A percentile compares a stretch with the other conserved stretches of the same genome.
These are phyloP conservation scores for Plectranthus barbatus DNA, from an alignment of 257 asterid species.

Conservation along the genomic window DNA sequence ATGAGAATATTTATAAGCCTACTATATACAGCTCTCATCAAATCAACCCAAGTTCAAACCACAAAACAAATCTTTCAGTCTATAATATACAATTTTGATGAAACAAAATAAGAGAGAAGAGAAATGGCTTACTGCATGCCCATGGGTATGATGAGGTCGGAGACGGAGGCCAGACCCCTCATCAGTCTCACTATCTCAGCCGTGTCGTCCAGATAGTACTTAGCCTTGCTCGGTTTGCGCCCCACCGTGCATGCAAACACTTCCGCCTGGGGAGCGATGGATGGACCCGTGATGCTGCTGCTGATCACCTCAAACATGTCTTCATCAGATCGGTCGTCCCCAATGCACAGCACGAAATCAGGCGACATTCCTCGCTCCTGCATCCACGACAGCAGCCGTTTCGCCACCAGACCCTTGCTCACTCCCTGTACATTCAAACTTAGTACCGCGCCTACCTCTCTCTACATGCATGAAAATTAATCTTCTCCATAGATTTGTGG, in stretches of 20 bases:
- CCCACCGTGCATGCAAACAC: conserved; percentile 82
- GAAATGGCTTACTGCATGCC: not conserved
- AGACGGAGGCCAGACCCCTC: conserved; percentile 71
- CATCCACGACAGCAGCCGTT: conserved; percentile 51
- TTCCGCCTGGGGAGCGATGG: conserved; percentile 65
- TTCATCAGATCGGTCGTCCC: conserved; percentile 75
- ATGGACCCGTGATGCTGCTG: conserved; percentile 46
- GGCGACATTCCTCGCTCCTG: conserved; percentile 50
- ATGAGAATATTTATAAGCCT: too few relatives aligned
- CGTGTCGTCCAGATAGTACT: conserved; percentile 74
- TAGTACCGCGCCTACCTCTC: too few relatives aligned
- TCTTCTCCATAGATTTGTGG: too few relatives aligned
- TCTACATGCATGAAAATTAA: too few relatives aligned
- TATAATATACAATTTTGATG: conserved; percentile 13
- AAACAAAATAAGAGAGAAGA: not conserved
- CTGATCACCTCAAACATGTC: conserved; percentile 77
- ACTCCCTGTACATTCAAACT: conserved; percentile 46
- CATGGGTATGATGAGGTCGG: conserved; percentile 36
- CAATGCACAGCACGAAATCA: conserved; percentile 68
- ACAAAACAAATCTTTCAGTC: too few relatives aligned
- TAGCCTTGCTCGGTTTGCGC: conserved; percentile 79
- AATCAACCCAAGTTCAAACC: too few relatives aligned
- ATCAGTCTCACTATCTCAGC: conserved; percentile 56
- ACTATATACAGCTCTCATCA: too few relatives aligned
- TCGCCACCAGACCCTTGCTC: conserved; percentile 82